These are phyloP conservation scores for Cryptosporidium tyzzeri DNA, from an alignment of 169 alveolate species.

Conservation along the genomic window DNA sequence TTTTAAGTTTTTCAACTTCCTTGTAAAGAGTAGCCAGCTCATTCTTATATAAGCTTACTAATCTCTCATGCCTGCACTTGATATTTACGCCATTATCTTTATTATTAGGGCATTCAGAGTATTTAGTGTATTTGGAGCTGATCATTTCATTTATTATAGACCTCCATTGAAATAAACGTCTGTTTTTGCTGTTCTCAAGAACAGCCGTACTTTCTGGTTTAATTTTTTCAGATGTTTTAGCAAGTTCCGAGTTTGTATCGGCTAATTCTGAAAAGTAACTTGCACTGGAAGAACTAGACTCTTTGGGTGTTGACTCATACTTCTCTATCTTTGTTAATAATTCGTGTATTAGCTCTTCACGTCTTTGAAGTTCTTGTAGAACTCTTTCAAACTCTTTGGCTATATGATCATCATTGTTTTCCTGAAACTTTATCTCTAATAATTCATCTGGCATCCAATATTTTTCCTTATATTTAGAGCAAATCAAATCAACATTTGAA, in stretches of 20 bases:
- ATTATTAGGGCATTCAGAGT: neutral
- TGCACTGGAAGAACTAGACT: neutral
- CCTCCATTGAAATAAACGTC: slow-evolving; percentile 18
- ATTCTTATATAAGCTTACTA: slow-evolving; percentile 24
- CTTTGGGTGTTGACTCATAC: slow-evolving; percentile 29
- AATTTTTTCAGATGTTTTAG: neutral
- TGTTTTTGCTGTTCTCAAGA: neutral
- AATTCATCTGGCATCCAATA: neutral
- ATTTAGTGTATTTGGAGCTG: neutral
- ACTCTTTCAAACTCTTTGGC: slow-evolving; percentile 52
- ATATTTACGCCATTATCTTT: neutral
- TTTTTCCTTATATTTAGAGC: slow-evolving; percentile 27
- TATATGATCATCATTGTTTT: neutral
- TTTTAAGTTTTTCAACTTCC: slow-evolving; percentile 19
- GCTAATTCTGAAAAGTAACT: neutral
- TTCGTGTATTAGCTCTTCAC: slow-evolving; percentile 60
- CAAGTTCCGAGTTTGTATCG: neutral
- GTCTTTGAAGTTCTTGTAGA: slow-evolving; percentile 58
- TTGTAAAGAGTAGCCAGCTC: slow-evolving; percentile 2
- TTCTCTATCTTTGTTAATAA: slow-evolving; percentile 36
- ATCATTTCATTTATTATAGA: slow-evolving; percentile 24
- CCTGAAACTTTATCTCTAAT: neutral
- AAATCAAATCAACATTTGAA: slow-evolving; percentile 2
- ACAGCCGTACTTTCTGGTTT: neutral
- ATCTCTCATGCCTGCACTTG: slow-evolving; percentile 17